Base-by-base conservation (phyloP, 306 rosid genomes). In the Senna siamea region DNA sequence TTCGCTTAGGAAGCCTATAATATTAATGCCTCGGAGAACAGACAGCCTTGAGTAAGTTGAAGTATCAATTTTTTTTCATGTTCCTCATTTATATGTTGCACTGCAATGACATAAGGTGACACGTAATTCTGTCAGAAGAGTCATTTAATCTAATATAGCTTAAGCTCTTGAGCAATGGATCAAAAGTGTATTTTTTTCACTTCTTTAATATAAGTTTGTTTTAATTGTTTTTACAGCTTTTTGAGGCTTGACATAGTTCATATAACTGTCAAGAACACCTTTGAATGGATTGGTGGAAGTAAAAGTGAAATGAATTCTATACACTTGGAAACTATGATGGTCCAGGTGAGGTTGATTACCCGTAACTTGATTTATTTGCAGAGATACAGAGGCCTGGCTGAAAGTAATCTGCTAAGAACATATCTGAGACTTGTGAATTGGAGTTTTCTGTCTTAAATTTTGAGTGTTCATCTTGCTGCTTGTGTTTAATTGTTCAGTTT, bases 171-270 rank as follows among this genome's bases (percentile, higher is more conserved):
- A 62, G 34, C 30, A 48, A 62, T 55, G 22, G 77, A 54, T 72
- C 41, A 19, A 32, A 26, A 26, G 30, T 26, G 48, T 56, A 61
- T 69, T 58, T 18, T 55, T 79, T 69, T 48, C 22, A 11, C 66
- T 62, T 48, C 58, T 58, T 80, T 74, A 66, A 70, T 65, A 58
- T 57, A 55, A n/a, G n/a, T n/a, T 70, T 17, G 63, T 76, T 58
- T 66, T 83, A 84, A 61, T 66, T 61, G 8, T 37, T 19, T 5
- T 77, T 46, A 72, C 97, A 94, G 99, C 80, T 92, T 85, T 83
- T 85, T 94, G 96, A 88, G 92, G 92, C 97, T 94, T 77, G 99
- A 94, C 63, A 84, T 94, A 75, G 96, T 92, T 85, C 99, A 94
- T 73, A 88, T 94, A 68, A 92, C 99, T 72, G 79, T 94, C 80